phyloP scores from a whole-genome alignment of 2,329 filamentous ascomycete species.

The Aspergillus spinulosporus region DNA sequence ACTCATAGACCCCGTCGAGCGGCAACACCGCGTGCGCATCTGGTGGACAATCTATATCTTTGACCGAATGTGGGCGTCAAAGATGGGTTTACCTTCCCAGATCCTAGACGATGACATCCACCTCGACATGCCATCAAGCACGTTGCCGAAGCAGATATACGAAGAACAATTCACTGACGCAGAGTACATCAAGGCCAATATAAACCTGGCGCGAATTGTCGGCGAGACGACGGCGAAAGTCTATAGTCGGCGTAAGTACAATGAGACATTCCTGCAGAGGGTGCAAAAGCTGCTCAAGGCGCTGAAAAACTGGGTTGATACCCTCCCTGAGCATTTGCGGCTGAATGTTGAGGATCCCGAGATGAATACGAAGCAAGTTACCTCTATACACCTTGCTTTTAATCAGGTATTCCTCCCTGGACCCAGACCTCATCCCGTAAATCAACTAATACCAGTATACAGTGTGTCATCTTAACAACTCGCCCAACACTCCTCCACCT shows the following conservation, averaged over 20 bases:
- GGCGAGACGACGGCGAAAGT: conserved; percentile 38
- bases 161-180: conserved; percentile 41
- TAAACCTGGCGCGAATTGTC: conserved; percentile 40
- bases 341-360: conserved; percentile 35
- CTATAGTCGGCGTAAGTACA: conserved; percentile 39
- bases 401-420: conserved; percentile 26
- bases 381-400: conserved; percentile 41
- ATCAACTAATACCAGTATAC: neutral
- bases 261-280: conserved; percentile 40
- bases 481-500: conserved; percentile 43
- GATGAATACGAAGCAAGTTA: conserved; percentile 35
- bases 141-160: conserved; percentile 32
- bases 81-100: conserved; percentile 51
- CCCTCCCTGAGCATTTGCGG: conserved; percentile 37
- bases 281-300: conserved; percentile 44
- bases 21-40: conserved; percentile 39
- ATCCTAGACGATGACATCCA: conserved; percentile 52
- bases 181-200: conserved; percentile 40
- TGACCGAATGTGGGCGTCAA: conserved; percentile 51
- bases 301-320: conserved; percentile 42
- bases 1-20: conserved; percentile 41
- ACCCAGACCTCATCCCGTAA: neutral
- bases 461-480: conserved; percentile 44
- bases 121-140: conserved; percentile 39
- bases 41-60: conserved; percentile 45